phyloP scores from a whole-genome alignment of 345 rosid genomes.

The Eucalyptus tenuipes region DNA sequence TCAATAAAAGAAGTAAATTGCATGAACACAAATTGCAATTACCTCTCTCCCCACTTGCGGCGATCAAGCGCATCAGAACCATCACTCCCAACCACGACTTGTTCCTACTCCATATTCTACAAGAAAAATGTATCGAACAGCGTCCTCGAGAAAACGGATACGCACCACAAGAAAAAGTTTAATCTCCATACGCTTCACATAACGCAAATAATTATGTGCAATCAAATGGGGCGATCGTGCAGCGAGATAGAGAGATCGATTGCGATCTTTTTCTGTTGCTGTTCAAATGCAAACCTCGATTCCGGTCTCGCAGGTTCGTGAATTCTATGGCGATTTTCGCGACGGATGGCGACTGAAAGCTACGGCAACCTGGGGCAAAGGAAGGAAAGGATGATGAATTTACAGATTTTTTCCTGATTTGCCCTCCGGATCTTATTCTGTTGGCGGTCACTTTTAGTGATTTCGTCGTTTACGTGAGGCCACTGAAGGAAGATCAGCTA shows the following conservation, averaged over 20 bases:
- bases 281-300: too few relatives aligned
- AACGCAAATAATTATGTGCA: neutral
- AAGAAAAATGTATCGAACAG: neutral
- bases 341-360: too few relatives aligned
- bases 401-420: neutral
- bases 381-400: too few relatives aligned
- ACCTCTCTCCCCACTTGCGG: too few relatives aligned
- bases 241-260: neutral
- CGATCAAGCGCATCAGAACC: rapidly evolving
- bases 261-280: neutral
- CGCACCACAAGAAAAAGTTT: neutral
- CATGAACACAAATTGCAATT: too few relatives aligned
- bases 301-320: too few relatives aligned
- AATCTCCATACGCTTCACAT: neutral
- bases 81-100: too few relatives aligned
- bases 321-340: too few relatives aligned
- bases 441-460: neutral
- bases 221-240: neutral
- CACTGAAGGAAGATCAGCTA: neutral
- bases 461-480: neutral
- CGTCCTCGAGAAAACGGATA: neutral
- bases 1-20: too few relatives aligned
- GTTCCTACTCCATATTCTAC: too few relatives aligned
- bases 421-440: neutral
- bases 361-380: too few relatives aligned